phyloP scores from a whole-genome alignment of 768 basidiomycete genomes.

The Kwoniella sp. region DNA sequence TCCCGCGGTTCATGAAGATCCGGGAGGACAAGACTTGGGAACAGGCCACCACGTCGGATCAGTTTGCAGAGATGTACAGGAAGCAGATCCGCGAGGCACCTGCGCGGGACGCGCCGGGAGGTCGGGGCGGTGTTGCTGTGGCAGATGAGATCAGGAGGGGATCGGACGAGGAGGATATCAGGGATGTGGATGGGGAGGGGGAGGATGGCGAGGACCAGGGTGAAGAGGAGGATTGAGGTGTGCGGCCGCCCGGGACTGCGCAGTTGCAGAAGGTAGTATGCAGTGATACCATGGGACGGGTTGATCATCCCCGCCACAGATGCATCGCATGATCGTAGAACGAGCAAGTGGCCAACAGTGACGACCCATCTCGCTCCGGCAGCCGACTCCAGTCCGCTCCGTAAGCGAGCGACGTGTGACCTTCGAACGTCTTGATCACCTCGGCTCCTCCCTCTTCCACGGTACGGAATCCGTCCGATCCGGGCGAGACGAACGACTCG shows the following conservation, averaged over 20 bases:
- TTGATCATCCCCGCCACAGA: conserved; percentile 64
- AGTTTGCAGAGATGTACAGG: conserved; percentile 66
- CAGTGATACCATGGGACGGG: not conserved
- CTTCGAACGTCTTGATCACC: conserved; percentile 62
- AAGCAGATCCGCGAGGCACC: conserved; percentile 55
- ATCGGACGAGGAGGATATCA: conserved; percentile 52
- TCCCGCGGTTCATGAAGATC: conserved; percentile 74
- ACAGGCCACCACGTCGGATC: conserved; percentile 66
- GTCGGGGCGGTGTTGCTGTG: conserved; percentile 39
- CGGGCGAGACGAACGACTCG: not conserved
- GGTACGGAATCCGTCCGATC: conserved; percentile 4
- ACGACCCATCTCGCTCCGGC: conserved; percentile 24
- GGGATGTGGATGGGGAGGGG: conserved; percentile 27
- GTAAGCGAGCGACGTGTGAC: conserved; percentile 79
- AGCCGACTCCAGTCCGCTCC: conserved; percentile 82
- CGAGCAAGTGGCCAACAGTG: conserved; percentile 66
- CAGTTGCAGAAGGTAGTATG: conserved; percentile 6
- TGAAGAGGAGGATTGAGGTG: not conserved
- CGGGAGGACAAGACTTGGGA: conserved; percentile 71
- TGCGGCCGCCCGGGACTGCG: conserved; percentile 8
- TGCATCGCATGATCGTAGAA: conserved; percentile 88
- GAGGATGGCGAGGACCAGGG: conserved; percentile 57
- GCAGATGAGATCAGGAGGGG: conserved; percentile 20
- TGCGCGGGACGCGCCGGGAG: conserved; percentile 37
- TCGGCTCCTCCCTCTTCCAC: conserved; percentile 19